Base-by-base conservation (phyloP, 2,329 filamentous ascomycete species). In the Saccharata proteae region DNA sequence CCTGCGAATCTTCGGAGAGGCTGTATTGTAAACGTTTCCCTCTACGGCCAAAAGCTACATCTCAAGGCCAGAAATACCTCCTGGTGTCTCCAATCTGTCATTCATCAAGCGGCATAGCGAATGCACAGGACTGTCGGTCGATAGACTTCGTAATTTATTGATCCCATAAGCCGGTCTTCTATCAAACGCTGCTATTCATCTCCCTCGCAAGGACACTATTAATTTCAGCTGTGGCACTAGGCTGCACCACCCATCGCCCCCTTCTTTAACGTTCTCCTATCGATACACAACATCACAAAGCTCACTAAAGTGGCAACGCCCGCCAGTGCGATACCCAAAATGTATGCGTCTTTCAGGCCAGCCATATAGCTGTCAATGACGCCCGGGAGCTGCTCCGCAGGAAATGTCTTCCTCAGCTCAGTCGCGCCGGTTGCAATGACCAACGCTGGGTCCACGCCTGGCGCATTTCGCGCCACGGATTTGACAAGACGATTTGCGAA, bases 381-480 rank as follows among this genome's bases (percentile, higher is more conserved):
- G 15, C 39, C 13, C 4, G 43, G 34, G 3, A 52, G 37, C 26
- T 48, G 44, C 1, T 21, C 29, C 3, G 40, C 43, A 2, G 39
- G 29, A 13, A 62, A 59, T 1, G 53, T 38, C 2, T 43, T 33
- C 5, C 58, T 44, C 9, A 67, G 46, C 24, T 60, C 53, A 2
- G 61, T 62, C 0, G 61, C 64, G 3, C 62, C 63, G 2, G 54
- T 54, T n/a, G 50, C 43, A 10, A 65, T 42, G 3, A 66, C 48
- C 1, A 36, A 29, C 1, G 42, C 39, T 1, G 57, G 39, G 23
- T 58, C 40, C 5, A 61, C 43, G 7, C 35, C 40, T 2, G 61
- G 58, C 3, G 57, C 46, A 8, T 52, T 49, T 11, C 39, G 29
- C 3, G 43, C 40, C 2, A 63, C 40, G 4, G 43, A 46, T 2